Conservation (phyloP, 768 basidiomycete genomes). For the Suillus paluster region DNA sequence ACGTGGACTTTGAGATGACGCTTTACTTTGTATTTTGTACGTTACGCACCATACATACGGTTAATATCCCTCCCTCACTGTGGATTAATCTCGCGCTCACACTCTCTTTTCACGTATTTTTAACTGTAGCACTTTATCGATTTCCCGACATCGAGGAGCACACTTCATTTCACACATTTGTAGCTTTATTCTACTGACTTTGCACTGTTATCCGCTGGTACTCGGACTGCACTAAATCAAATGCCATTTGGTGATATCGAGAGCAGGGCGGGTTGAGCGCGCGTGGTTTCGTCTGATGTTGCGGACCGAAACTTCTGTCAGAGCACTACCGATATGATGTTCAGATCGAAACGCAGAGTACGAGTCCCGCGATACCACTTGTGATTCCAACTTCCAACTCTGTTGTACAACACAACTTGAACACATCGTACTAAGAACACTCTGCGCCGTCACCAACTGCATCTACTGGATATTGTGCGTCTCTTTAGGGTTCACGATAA, state of each 20-base stretch:
- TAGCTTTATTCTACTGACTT: conserved; percentile 18
- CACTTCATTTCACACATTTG: conserved; percentile 27
- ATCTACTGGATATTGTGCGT: no score
- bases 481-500: no score
- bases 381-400: no score
- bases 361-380: no score
- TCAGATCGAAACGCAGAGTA: no score
- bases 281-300: no score
- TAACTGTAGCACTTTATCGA: conserved; percentile 15
- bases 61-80: conserved; percentile 18
- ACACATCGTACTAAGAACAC: no score
- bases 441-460: no score
- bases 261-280: no score
- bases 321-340: no score
- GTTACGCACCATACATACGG: not conserved
- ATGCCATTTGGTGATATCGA: not conserved
- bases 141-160: not conserved
- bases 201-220: conserved; percentile 9
- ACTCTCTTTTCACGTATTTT: conserved; percentile 6
- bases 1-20: not conserved
- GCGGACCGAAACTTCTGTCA: no score
- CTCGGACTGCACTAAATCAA: conserved; percentile 13
- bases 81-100: not conserved
- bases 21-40: conserved; percentile 19
- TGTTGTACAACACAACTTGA: no score